These are phyloP conservation scores for Fusarium poae DNA, from an alignment of 2,329 filamentous ascomycete species.

Conservation along the genomic window DNA sequence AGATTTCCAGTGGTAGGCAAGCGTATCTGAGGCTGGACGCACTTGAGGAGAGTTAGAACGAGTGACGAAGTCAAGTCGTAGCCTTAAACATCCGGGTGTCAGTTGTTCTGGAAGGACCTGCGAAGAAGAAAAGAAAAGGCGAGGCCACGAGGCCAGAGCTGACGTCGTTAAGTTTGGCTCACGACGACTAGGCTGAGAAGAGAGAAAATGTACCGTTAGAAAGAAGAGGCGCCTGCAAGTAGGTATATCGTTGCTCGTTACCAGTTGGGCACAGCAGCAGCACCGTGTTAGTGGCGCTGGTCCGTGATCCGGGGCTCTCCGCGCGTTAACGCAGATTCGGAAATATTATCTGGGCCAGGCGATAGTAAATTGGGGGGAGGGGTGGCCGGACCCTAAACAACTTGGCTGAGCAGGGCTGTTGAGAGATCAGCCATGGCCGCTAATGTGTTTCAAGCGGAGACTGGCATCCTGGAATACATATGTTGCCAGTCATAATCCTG, in stretches of 20 bases:
- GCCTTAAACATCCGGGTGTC: conserved; percentile 22
- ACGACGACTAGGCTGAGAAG: conserved; percentile 44
- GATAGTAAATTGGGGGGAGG: conserved; percentile 55
- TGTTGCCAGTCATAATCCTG: conserved; percentile 46
- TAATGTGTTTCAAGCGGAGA: conserved; percentile 59
- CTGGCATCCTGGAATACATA: conserved; percentile 50
- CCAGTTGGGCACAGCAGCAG: conserved; percentile 51
- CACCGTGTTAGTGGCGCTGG: conserved; percentile 53
- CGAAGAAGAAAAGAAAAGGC: conserved; percentile 42
- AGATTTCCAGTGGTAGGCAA: conserved; percentile 7
- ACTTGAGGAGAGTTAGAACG: conserved; percentile 29
- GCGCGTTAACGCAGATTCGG: conserved; percentile 62
- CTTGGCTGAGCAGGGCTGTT: conserved; percentile 55
- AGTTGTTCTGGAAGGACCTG: conserved; percentile 42
- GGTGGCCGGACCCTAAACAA: conserved; percentile 56
- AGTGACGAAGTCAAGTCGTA: conserved; percentile 35
- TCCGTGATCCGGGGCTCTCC: conserved; percentile 60
- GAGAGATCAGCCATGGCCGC: conserved; percentile 57
- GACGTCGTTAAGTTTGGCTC: conserved; percentile 48
- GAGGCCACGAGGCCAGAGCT: conserved; percentile 49
- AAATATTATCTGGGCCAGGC: conserved; percentile 62
- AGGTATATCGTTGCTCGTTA: conserved; percentile 53
- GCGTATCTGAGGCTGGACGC: conserved; percentile 18
- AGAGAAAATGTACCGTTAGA: conserved; percentile 44
- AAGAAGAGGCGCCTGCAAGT: conserved; percentile 48